Evolutionary conservation across 495 filamentous ascomycete genomes (phyloP).

Genomic region (Penicillium daleae): DNA sequence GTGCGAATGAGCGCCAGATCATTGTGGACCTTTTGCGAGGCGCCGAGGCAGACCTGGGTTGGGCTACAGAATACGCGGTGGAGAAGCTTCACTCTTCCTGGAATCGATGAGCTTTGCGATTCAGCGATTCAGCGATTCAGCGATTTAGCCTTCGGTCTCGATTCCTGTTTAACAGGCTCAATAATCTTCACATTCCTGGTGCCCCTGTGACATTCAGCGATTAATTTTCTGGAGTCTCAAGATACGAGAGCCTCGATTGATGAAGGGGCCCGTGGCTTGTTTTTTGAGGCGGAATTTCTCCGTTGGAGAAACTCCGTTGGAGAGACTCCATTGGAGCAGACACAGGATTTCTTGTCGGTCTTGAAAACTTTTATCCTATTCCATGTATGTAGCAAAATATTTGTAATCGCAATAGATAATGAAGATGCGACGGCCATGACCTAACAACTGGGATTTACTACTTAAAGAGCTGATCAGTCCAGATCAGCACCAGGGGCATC

Average conservation of each 20-base stretch:
- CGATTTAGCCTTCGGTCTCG: no score
- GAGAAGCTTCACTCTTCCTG: slow-evolving; percentile 38
- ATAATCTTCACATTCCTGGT: neutral
- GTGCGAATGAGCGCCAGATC: slow-evolving; percentile 37
- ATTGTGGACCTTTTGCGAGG: slow-evolving; percentile 42
- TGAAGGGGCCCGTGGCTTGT: neutral
- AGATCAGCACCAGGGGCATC: neutral
- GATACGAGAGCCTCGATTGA: neutral
- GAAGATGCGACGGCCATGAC: neutral
- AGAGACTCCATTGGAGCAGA: neutral
- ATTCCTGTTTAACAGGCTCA: neutral
- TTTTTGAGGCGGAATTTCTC: slow-evolving; percentile 5
- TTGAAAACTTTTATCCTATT: neutral
- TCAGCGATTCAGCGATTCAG: no score
- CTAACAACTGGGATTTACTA: no score
- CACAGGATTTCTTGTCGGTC: neutral
- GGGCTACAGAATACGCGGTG: slow-evolving; percentile 41
- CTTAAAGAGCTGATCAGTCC: neutral
- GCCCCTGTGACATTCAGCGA: neutral
- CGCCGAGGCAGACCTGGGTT: slow-evolving; percentile 45
- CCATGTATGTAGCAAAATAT: neutral
- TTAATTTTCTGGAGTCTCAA: neutral
- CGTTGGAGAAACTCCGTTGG: slow-evolving; percentile 1
- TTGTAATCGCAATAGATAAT: neutral
- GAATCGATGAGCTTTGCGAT: slow-evolving; percentile 24